Conservation (phyloP, 2,329 filamentous ascomycete genomes). For the Sordariomycetes sp. region DNA sequence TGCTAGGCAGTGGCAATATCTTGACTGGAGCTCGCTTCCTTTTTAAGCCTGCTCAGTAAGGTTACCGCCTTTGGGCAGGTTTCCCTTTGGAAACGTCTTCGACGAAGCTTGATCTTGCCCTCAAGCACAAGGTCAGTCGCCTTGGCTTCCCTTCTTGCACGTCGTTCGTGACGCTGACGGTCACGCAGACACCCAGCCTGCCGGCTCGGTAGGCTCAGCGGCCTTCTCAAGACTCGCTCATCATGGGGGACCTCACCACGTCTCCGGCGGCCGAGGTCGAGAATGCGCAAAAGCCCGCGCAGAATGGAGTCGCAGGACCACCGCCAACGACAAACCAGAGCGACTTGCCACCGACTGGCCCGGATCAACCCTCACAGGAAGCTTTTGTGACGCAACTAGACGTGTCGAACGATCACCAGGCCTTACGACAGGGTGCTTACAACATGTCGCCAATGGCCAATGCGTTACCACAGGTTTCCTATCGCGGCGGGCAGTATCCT, state of each 20-base stretch:
- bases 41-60: too few relatives aligned
- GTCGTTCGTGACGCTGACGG: neutral
- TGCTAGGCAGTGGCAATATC: too few relatives aligned
- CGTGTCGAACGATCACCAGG: constrained; percentile 20
- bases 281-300: too few relatives aligned
- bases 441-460: constrained; percentile 37
- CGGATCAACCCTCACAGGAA: constrained; percentile 23
- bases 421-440: constrained; percentile 22
- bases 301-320: too few relatives aligned
- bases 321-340: constrained; percentile 10
- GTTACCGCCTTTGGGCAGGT: too few relatives aligned
- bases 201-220: neutral
- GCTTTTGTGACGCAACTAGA: constrained; percentile 32
- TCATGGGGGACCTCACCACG: too few relatives aligned
- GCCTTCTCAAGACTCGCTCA: neutral
- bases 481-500: constrained; percentile 26
- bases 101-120: neutral
- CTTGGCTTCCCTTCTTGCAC: neutral
- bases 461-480: constrained; percentile 30
- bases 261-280: too few relatives aligned
- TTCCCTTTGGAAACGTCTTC: too few relatives aligned
- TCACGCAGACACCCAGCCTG: neutral
- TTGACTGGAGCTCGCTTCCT: too few relatives aligned
- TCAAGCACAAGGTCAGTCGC: too few relatives aligned
- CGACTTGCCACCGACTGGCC: constrained; percentile 11